Conservation (phyloP, 2,329 filamentous ascomycete species). For the Colletotrichum graminicola region DNA sequence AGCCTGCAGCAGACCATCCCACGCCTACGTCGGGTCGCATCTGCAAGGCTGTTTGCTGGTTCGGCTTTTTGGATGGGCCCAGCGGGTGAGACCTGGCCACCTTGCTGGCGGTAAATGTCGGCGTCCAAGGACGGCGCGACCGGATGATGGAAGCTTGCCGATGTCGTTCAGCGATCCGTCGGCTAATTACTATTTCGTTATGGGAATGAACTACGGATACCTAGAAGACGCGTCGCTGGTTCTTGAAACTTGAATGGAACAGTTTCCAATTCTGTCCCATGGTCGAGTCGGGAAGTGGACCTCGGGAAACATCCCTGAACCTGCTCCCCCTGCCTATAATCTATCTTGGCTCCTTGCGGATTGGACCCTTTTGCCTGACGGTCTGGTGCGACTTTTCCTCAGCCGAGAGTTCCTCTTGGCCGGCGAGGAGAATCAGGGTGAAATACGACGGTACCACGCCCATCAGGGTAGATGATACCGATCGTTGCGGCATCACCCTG, state of each 20-base stretch:
- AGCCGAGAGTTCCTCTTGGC: conserved; percentile 31
- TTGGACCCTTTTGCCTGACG: conserved; percentile 20
- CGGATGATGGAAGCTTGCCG: conserved; percentile 35
- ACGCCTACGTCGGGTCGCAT: conserved; percentile 19
- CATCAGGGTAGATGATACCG: conserved; percentile 9
- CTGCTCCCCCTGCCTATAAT: conserved; percentile 17
- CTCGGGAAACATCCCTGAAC: conserved; percentile 35
- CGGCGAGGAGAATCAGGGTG: background rate
- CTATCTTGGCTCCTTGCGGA: conserved; percentile 29
- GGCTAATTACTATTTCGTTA: conserved; percentile 13
- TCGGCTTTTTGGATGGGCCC: background rate
- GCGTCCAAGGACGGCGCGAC: conserved; percentile 9
- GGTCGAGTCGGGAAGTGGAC: conserved; percentile 35
- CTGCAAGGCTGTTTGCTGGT: conserved; percentile 23
- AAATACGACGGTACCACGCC: conserved; percentile 13
- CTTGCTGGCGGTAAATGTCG: conserved; percentile 16
- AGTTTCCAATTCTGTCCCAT: conserved; percentile 35
- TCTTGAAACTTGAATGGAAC: conserved; percentile 43
- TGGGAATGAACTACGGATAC: conserved; percentile 3
- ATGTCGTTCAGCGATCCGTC: conserved; percentile 12
- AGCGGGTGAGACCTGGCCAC: background rate
- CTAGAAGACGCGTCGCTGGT: conserved; percentile 24
- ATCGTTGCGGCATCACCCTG: background rate
- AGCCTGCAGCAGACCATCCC: conserved; percentile 37
- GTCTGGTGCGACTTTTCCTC: conserved; percentile 35